phyloP scores from a whole-genome alignment of 345 rosid genomes.

The Noccaea caerulescens region DNA sequence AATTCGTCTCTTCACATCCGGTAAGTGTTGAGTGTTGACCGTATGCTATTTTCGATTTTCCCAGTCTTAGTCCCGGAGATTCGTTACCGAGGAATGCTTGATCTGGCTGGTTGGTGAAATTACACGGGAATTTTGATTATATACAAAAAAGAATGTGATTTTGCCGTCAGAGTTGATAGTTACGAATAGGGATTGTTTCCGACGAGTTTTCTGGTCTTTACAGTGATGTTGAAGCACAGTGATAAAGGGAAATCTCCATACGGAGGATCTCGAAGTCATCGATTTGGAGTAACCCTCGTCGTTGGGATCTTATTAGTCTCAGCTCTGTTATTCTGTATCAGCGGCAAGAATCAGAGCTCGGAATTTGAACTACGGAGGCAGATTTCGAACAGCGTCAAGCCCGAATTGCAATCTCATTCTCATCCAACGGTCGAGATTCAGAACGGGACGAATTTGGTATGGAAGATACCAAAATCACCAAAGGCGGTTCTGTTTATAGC shows the following conservation, averaged over 20 bases:
- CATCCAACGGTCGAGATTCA: slow-evolving; percentile 61
- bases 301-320: slow-evolving; percentile 32
- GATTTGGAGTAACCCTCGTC: slow-evolving; percentile 44
- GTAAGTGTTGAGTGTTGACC: slow-evolving; percentile 23
- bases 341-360: slow-evolving; percentile 38
- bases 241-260: slow-evolving; percentile 49
- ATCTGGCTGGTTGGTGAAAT: neutral
- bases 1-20: slow-evolving; percentile 3
- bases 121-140: neutral
- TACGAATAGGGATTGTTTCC: neutral
- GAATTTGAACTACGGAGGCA: slow-evolving; percentile 36
- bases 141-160: neutral
- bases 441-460: slow-evolving; percentile 74
- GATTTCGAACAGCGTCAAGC: slow-evolving; percentile 48
- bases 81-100: neutral
- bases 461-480: slow-evolving; percentile 78
- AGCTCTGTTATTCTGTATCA: slow-evolving; percentile 38
- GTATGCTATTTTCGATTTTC: neutral
- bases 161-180: neutral
- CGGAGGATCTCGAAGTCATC: slow-evolving; percentile 48
- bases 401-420: slow-evolving; percentile 44
- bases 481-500: slow-evolving; percentile 83
- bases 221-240: slow-evolving; percentile 71
- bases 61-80: neutral
- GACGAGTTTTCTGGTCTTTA: neutral